Evolutionary conservation across 2,329 filamentous ascomycete genomes (phyloP).

Genomic region (Aspergillus ruber): DNA sequence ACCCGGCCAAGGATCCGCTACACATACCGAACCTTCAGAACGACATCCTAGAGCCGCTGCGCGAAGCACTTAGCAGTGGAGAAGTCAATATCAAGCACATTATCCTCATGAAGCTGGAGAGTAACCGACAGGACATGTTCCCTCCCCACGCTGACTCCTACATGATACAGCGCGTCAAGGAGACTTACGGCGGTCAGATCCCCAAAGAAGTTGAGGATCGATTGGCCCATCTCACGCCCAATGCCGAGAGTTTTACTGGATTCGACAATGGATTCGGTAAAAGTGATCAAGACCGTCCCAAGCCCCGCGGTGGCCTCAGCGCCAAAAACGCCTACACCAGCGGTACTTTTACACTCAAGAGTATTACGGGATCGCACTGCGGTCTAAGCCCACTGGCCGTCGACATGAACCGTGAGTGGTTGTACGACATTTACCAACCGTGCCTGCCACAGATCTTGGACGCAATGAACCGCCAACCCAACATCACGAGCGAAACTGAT

Average conservation of each 20-base stretch:
- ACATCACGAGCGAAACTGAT: constrained; percentile 15
- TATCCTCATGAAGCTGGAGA: constrained; percentile 41
- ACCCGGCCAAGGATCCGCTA: constrained; percentile 32
- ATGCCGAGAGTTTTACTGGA: constrained; percentile 23
- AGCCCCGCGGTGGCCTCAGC: constrained; percentile 36
- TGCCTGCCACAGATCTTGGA: constrained; percentile 36
- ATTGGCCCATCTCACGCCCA: constrained; percentile 23
- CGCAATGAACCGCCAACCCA: constrained; percentile 17
- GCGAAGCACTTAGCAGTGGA: constrained; percentile 20
- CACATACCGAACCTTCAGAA: constrained; percentile 36
- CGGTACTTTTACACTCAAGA: constrained; percentile 42
- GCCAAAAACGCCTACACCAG: constrained; percentile 38
- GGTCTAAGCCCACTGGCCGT: constrained; percentile 38
- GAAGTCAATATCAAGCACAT: constrained; percentile 39
- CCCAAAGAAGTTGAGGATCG: constrained; percentile 23
- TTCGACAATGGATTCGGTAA: constrained; percentile 20
- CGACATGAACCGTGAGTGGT: constrained; percentile 40
- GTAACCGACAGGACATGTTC: constrained; percentile 42
- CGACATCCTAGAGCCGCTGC: constrained; percentile 17
- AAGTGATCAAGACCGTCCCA: constrained; percentile 6
- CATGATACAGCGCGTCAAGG: constrained; percentile 28
- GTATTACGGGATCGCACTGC: constrained; percentile 37
- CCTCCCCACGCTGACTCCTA: constrained; percentile 37
- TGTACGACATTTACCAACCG: constrained; percentile 40
- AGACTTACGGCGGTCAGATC: constrained; percentile 31